Evolutionary conservation across 805 yeast genomes (phyloP), one percentile per base, ranked within the genome.

Genomic region (Yarrowia alimentaria): DNA sequence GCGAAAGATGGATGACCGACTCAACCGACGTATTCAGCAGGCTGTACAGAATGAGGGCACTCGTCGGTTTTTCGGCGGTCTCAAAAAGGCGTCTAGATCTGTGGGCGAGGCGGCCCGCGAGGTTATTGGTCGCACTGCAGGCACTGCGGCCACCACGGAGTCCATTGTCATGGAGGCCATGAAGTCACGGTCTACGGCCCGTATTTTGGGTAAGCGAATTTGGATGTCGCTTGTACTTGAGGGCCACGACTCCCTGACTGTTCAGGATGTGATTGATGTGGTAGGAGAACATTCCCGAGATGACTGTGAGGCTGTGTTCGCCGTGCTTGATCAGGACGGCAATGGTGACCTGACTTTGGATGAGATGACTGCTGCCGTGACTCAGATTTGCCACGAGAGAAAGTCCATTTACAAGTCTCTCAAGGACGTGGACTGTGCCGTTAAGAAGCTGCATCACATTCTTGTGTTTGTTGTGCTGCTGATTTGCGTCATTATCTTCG

Each of bases 181-280:
- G 52, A 58, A 58, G 14, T 58, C 58, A 43, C 54, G 56, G 25
- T 53, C 51, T 3, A 49, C 62, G 3, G 54, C 69, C 1, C 63
- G 60, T 31, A 58, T 60, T 5, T 56, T 69, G 40, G 72, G 70
- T 6, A 53, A 58, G 35, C 64, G 74, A 14, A 66, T 70, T 37
- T 69, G 74, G 74, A 62, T 65, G 55, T 66, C 72, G 6, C 56
- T 69, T 42, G 72, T 69, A 2, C 60, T 65, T 48, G 73, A 69
- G 47, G 71, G 61, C 43, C 56, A 65, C 2, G 66, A 60, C 5
- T 55, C 56, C n/a, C 58, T 69, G 26, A 54, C 58, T 3, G 56
- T 62, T 31, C 62, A 64, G 9, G 72, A 70, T 49, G 55, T 68
- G 33, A 51, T 58, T 4, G 64, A 61, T n/a, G 62, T 65, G 1